Base-by-base conservation (phyloP, 495 filamentous ascomycete species). In the Aspergillus hancockii region DNA sequence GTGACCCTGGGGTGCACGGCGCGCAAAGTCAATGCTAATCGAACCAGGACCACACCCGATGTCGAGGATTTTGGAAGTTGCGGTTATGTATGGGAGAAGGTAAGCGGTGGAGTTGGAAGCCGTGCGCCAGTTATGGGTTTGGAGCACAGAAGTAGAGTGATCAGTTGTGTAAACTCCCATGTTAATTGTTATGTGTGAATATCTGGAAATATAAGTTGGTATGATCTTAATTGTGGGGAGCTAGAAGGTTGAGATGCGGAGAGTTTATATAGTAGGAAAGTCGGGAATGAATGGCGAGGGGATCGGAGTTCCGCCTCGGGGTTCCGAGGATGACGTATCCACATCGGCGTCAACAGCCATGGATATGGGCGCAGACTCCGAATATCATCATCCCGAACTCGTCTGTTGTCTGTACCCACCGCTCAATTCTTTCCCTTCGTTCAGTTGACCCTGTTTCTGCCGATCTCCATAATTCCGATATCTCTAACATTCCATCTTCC, bases 31-130 rank as follows among this genome's bases (percentile, higher is more conserved):
- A 14, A 77, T 65, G 1, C 78, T 87, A 52, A 88, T 86, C 51
- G 75, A 79, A 14, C 83, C 83, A 3, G 83, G 84, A 7, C 83
- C 83, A 66, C 83, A 86, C 46, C 83, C 84, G 14, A 86, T 72
- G 64, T 86, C 84, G 47, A 85, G 80, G 55, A 86, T 79, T 9
- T 67, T 62, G 61, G 75, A 67, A 47, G 66, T 54, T 1, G 79
- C 72, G 21, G 66, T 66, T 40, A 86, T 65, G 52, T 78, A 70
- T 2, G 71, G 75, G 10, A 84, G 61, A 3, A 87, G 69, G 58
- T 81, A 79, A 23, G 73, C 67, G 18, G 79, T 76, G n/a, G 78
- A 80, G 59, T 79, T 81, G 43, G 65, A 55, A 7, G 74, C 79
- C 0, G 81, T 84, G 59, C 83, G 81, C 67, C 73, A 75, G 51